These are phyloP conservation scores for Dillenia suffruticosa DNA, from an alignment of 164 flowering plant genomes.

Conservation along the genomic window DNA sequence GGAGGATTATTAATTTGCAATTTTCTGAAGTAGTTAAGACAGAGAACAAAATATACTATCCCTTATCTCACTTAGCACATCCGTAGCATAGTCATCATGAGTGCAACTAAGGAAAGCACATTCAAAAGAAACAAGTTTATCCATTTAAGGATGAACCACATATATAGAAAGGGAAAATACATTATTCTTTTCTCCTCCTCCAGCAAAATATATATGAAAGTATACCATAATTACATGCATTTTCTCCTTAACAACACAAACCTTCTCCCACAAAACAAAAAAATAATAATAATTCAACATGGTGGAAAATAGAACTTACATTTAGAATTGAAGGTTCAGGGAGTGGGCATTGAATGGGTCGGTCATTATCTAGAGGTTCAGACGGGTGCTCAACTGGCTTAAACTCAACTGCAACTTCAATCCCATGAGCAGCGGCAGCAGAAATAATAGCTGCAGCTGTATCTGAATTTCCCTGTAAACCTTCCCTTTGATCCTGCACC, in stretches of 20 bases:
- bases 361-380: slow-evolving; percentile 83
- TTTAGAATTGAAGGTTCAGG: slow-evolving; percentile 96
- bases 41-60: too few relatives aligned
- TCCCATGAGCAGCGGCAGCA: slow-evolving; percentile 52
- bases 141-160: not conserved
- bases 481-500: slow-evolving; percentile 59
- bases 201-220: not conserved
- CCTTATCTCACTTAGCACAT: too few relatives aligned
- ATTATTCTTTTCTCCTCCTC: not conserved
- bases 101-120: too few relatives aligned
- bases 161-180: not conserved
- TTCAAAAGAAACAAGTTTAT: too few relatives aligned
- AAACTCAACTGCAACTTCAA: slow-evolving; percentile 79
- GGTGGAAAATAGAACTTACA: slow-evolving; percentile 43
- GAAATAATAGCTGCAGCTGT: slow-evolving; percentile 19
- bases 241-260: not conserved
- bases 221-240: too few relatives aligned
- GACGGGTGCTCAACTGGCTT: slow-evolving; percentile 88
- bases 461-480: slow-evolving; percentile 43
- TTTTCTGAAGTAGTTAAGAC: too few relatives aligned
- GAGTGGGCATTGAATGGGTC: slow-evolving; percentile 80
- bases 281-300: not conserved
- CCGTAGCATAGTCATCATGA: too few relatives aligned
- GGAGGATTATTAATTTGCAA: too few relatives aligned
- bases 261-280: not conserved